Base-by-base conservation (phyloP, 257 asterid genomes). In the Penstemon newberryi region DNA sequence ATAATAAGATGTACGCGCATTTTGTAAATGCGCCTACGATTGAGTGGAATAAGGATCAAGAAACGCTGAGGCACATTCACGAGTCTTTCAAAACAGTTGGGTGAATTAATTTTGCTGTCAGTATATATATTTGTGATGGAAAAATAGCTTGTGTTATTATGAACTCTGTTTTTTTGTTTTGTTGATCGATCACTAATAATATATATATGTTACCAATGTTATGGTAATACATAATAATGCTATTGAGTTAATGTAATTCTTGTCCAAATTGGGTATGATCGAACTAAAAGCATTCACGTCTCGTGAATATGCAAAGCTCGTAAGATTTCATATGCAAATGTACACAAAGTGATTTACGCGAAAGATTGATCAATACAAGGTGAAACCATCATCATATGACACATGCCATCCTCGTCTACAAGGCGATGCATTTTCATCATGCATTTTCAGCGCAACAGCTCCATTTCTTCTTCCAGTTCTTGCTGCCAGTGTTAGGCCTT, bases 1-100 rank as follows among this genome's bases (percentile, higher is more conserved):
- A 82, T 25, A 93, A 93, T 13, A 93, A 93, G 82, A 78, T 93
- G 19, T 93, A 90, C 76, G 97, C 99, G 39, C 99, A 93, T 65
- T 94, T 94, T 47, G 99, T 89, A 3, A 93, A 90, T 51, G 97
- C 96, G 49, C 97, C 97, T 0, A 65, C 83, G 12, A 86, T 85
- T 0, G 97, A 93, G 0, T 93, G 99, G 99, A 85, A 86, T 3
- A 79, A 70, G 65, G 97, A 93, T 75, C 85, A 83, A 45, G 91
- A 84, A 0, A 86, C 81, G 5, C 76, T 90, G 75, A 78, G 84
- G 81, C 99, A 90, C 80, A 42, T 93, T 65, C 99, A 93, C 46
- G 84, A 83, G 66, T 88, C 96, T 5, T 90, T 93, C 56, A 93
- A 83, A 84, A 93, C 99, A 0, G 86, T 92, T 8, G 88, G 87